Evolutionary conservation across 768 basidiomycete genomes (phyloP), one percentile per base, ranked within the genome.

Genomic region (Leucogyrophana mollusca): DNA sequence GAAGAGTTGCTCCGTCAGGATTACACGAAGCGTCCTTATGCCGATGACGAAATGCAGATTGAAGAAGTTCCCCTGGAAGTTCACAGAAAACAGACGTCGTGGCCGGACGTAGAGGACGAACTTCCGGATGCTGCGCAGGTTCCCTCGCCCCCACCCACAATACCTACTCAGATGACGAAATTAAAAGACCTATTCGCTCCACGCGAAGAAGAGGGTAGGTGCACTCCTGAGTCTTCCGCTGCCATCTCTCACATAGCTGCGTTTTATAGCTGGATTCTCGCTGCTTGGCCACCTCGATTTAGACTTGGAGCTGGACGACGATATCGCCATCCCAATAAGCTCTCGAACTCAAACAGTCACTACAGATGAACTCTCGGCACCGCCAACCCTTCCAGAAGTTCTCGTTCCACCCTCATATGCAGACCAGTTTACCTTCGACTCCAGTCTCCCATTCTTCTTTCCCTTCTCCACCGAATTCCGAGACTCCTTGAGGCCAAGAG

Each of bases 171-270:
- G 34, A 46, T 27, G 40, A 59, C 56, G 7, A 79, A 72, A 23
- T 71, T 92, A 17, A 87, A 87, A 56, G 84, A 87, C 52, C 68
- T 91, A 4, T 90, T 92, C 53, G 82, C 82, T 14, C 85, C 87
- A 0, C 73, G 72, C 17, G 82, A 83, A 52, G 81, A 82, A 47
- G 78, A 83, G 58, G 77, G 86, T 84, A 53, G n/a, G 70, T 60
- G 1, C 8, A 37, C 20, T 45, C 42, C 40, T 2, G 22, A 35
- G 9, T 42, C 44, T 39, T 32, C 43, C 9, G 42, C 24, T 20
- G 2, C 17, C 30, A 9, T 11, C 21, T 25, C 6, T 35, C n/a
- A 39, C 9, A 3, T 3, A 25, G 25, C 27, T n/a, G n/a, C n/a
- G n/a, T n/a, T n/a, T 34, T 52, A 4, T 49, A 85, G 84, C 66